Evolutionary conservation across 768 basidiomycete genomes (phyloP), one percentile per base, ranked within the genome.

Genomic region (Porpolomopsis calyptriformis): DNA sequence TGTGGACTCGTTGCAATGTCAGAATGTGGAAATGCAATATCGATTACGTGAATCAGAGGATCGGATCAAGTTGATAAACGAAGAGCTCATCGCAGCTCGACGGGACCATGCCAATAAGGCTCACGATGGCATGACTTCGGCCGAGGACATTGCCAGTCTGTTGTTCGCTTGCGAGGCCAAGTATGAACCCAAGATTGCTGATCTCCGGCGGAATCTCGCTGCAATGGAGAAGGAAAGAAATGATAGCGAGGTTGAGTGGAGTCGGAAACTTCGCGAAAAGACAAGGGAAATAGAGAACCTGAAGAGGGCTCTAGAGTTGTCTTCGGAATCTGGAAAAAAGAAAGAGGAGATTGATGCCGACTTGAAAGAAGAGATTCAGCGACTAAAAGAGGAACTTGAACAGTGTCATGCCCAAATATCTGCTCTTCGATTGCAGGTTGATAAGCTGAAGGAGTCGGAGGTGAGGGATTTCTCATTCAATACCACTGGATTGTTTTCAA

Each of bases 241-340:
- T 44, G 92, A 94, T 41, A 75, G 76, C 24, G 94, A 98, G 55
- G 82, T 85, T 20, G 84, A 88, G 50, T 94, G 92, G 88, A 85
- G 84, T 57, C 73, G 72, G 47, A 92, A 90, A 58, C 67, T 97
- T 25, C 73, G 73, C 20, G 84, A 88, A 55, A 85, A 89, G 58
- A 70, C 75, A 19, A 73, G 72, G 51, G 92, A 94, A 59, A 65
- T 82, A 16, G 90, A 96, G 47, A 75, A 78, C 41, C 56, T 92
- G 50, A 78, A 82, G 57, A 66, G 65, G 33, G 56, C 71, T 34
- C 57, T 91, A 31, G 78, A 74, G 16, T 70, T 69, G 9, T 71
- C 75, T 23, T 72, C 76, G 41, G 78, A 73, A 56, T 75, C 69
- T 20, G 70, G 74, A 37, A 80, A 85, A 55, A 68, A 73, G 46